These are phyloP conservation scores for Alnus rubra DNA, from an alignment of 306 rosid genomes.

Conservation along the genomic window DNA sequence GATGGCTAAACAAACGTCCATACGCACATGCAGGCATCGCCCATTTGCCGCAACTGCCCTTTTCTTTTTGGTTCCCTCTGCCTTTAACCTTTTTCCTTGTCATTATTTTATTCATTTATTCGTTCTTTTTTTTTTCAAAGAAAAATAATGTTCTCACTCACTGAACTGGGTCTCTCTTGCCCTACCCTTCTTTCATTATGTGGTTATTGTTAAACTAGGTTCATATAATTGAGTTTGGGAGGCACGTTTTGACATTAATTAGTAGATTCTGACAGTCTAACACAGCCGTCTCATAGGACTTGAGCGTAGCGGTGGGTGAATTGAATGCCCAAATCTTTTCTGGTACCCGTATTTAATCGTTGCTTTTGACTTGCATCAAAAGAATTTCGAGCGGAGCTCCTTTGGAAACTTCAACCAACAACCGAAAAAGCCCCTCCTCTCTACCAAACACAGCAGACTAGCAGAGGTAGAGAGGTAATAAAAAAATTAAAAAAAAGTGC, in stretches of 20 bases:
- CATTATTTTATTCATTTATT: background rate
- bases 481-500: no score
- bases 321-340: conserved; percentile 32
- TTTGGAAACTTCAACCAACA: no score
- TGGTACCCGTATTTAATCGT: conserved; percentile 26
- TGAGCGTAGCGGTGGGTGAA: conserved; percentile 15
- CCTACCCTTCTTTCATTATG: no score
- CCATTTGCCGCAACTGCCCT: conserved; percentile 54
- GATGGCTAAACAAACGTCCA: conserved; percentile 38
- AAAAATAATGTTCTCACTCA: no score
- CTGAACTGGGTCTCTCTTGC: no score
- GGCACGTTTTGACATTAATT: background rate
- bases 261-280: background rate
- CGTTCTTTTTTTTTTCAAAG: background rate
- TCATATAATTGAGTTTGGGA: background rate
- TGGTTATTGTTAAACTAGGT: background rate
- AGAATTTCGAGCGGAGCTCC: no score
- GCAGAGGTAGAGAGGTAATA: no score
- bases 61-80: conserved; percentile 18
- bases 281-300: conserved; percentile 29
- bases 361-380: conserved; percentile 4
- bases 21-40: conserved; percentile 58
- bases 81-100: background rate
- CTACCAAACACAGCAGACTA: no score
- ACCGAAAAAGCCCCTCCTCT: no score